These are phyloP conservation scores for Tylopilus cervinicoccineus DNA, from an alignment of 768 basidiomycete genomes.

Conservation along the genomic window DNA sequence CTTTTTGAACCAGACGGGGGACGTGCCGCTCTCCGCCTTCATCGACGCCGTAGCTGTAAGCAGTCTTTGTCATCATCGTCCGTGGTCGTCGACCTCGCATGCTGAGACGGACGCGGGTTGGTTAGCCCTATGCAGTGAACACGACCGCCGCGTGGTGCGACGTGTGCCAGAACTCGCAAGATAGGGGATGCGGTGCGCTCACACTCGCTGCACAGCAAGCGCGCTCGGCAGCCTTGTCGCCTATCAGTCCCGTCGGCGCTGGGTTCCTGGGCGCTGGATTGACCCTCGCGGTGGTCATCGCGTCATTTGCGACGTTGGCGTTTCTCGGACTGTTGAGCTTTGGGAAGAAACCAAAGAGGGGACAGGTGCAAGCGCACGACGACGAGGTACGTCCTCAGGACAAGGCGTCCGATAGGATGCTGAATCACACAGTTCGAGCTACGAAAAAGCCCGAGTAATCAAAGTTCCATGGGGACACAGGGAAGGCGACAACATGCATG, in stretches of 20 bases:
- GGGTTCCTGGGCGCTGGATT: conserved; percentile 65
- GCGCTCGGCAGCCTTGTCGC: conserved; percentile 31
- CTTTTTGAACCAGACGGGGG: conserved; percentile 42
- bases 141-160: conserved; percentile 56
- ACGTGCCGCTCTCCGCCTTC: conserved; percentile 54
- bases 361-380: neutral
- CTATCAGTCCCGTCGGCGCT: conserved; percentile 54
- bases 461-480: neutral
- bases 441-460: conserved; percentile 13
- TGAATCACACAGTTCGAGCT: conserved; percentile 21
- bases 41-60: conserved; percentile 39
- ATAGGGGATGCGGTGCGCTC: conserved; percentile 54
- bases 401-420: neutral
- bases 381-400: conserved; percentile 17
- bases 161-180: conserved; percentile 51
- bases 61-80: neutral
- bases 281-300: conserved; percentile 39
- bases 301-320: conserved; percentile 36
- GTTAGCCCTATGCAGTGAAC: conserved; percentile 47
- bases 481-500: neutral
- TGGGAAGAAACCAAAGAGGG: conserved; percentile 13
- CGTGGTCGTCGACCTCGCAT: too few species aligned
- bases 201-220: conserved; percentile 28
- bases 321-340: conserved; percentile 38
- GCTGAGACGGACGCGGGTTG: neutral